Evolutionary conservation across 2,329 filamentous ascomycete species (phyloP).

Genomic region (Trichophyton simii): DNA sequence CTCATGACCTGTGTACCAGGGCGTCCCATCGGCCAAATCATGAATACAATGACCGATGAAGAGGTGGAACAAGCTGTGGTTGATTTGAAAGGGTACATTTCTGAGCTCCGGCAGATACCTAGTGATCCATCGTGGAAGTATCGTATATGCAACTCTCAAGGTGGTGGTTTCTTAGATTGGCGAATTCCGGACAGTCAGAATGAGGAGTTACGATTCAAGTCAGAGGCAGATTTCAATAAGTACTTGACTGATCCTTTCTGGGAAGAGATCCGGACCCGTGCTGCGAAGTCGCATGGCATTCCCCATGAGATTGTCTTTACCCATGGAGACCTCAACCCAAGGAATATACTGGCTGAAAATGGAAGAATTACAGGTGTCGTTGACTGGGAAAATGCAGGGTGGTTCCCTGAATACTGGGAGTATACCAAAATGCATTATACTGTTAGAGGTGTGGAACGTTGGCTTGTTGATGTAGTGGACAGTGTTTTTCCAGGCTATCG

Average conservation of each 20-base stretch:
- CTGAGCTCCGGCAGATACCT: conserved; percentile 9
- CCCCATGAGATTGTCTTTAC: conserved; percentile 20
- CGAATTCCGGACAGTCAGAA: conserved; percentile 12
- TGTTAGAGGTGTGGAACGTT: conserved; percentile 8
- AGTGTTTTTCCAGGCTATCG: conserved; percentile 13
- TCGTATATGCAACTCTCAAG: conserved; percentile 11
- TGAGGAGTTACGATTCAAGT: conserved; percentile 10
- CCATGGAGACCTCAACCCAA: conserved; percentile 19
- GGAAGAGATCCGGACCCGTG: conserved; percentile 8
- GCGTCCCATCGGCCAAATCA: conserved; percentile 9
- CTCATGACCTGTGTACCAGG: conserved; percentile 14
- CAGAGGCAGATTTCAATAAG: conserved; percentile 12
- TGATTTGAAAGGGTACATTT: conserved; percentile 11
- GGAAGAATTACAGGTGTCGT: conserved; percentile 18
- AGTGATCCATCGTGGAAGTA: background rate
- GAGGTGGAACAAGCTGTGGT: conserved; percentile 9
- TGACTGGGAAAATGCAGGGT: conserved; percentile 22
- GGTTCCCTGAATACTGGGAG: conserved; percentile 23
- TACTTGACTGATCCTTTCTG: conserved; percentile 11
- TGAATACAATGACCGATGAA: conserved; percentile 12
- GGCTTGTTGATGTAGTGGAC: conserved; percentile 14
- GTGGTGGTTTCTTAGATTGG: conserved; percentile 12
- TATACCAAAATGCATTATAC: conserved; percentile 17
- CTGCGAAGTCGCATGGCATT: conserved; percentile 9
- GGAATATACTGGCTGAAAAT: conserved; percentile 20